Evolutionary conservation across 2,329 filamentous ascomycete genomes (phyloP).

Genomic region (Myriosclerotinia duriaeana): DNA sequence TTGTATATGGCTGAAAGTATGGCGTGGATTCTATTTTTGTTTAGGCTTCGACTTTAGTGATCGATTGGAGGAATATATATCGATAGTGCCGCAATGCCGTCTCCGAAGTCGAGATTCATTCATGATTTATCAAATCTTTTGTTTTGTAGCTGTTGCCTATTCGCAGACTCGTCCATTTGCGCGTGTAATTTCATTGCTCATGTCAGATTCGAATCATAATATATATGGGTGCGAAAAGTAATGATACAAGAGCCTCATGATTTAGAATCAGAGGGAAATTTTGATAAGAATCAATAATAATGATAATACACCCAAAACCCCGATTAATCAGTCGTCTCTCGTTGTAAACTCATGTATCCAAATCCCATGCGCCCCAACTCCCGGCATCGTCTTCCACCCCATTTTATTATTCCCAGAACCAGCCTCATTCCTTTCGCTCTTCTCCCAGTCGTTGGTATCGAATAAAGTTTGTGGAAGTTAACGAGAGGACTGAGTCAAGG

Average conservation of each 20-base stretch:
- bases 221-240: background rate
- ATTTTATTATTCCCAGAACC: background rate
- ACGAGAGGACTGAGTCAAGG: background rate
- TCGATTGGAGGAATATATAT: background rate
- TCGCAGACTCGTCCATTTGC: background rate
- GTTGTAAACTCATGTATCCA: background rate
- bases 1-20: background rate
- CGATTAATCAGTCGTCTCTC: background rate
- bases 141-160: slow-evolving; percentile 13
- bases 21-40: background rate
- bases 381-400: background rate
- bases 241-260: background rate
- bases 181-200: background rate
- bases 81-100: background rate
- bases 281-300: background rate
- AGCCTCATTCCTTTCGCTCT: background rate
- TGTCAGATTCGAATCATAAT: background rate
- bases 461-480: background rate
- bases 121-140: background rate
- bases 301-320: slow-evolving; percentile 6
- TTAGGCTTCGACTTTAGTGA: background rate
- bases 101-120: background rate
- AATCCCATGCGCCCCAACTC: slow-evolving; percentile 13
- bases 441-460: background rate
- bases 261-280: background rate